A percentile compares a stretch with the other conserved stretches of the same genome.
phyloP scores from a whole-genome alignment of 2,329 filamentous ascomycete genomes.

The Sporothrix variecibatus region DNA sequence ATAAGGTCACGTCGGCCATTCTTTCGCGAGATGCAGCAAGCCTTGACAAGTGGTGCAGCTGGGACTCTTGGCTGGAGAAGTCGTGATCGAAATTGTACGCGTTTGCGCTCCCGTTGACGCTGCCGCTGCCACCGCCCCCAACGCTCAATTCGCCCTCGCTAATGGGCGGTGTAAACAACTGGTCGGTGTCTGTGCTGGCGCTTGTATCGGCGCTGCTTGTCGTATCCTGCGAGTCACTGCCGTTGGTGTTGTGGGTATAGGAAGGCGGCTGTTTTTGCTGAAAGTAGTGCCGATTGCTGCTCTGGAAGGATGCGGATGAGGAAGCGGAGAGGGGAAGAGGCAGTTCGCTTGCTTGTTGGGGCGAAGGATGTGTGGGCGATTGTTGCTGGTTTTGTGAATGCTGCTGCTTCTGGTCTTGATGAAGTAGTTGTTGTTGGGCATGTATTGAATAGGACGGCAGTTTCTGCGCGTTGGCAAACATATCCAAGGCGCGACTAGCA shows the following conservation, averaged over 20 bases:
- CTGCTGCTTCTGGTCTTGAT: conserved; percentile 17
- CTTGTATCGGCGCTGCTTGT: conserved; percentile 39
- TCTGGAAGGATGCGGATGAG: conserved; percentile 23
- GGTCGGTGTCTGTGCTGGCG: conserved; percentile 43
- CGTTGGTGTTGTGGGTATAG: conserved; percentile 21
- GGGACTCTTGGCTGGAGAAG: conserved; percentile 55
- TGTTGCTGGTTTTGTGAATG: conserved; percentile 23
- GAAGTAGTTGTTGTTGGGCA: conserved; percentile 17
- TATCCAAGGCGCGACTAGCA: conserved; percentile 28
- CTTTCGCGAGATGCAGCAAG: conserved; percentile 57
- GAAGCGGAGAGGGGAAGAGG: conserved; percentile 11
- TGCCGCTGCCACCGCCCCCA: conserved; percentile 40
- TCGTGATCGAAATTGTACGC: conserved; percentile 32
- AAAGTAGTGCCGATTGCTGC: conserved; percentile 28
- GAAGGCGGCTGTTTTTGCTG: conserved; percentile 10
- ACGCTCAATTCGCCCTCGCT: conserved; percentile 47
- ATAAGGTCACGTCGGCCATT: conserved; percentile 42
- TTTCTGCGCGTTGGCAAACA: conserved; percentile 24
- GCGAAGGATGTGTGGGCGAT: conserved; percentile 23
- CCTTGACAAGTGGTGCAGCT: conserved; percentile 60
- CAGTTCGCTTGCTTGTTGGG: conserved; percentile 19
- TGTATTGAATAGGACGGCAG: conserved; percentile 24
- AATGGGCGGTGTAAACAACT: conserved; percentile 47
- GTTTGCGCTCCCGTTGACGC: conserved; percentile 18
- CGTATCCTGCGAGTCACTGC: conserved; percentile 41